phyloP scores from a whole-genome alignment of 768 basidiomycete species.

The Mrakia hoshinonis region DNA sequence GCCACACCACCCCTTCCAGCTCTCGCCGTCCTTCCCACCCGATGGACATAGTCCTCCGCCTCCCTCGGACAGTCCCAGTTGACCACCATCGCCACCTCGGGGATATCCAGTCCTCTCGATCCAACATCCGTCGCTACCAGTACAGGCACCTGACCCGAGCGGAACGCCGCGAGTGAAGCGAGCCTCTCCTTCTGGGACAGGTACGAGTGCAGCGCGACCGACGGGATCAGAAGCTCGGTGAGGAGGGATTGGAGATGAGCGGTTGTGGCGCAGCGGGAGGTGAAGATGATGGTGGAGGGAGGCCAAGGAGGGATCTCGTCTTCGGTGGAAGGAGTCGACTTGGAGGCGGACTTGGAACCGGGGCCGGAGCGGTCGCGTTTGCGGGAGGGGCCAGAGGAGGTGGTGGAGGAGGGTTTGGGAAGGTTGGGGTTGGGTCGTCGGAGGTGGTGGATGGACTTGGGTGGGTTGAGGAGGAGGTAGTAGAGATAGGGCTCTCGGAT shows the following conservation, averaged over 20 bases:
- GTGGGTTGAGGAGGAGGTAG: conserved; percentile 80
- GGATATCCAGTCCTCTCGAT: conserved; percentile 88
- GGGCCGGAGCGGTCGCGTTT: conserved; percentile 22
- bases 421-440: conserved; percentile 46
- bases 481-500: conserved; percentile 87
- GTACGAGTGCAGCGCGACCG: conserved; percentile 83
- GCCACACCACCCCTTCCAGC: conserved; percentile 82
- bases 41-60: conserved; percentile 88
- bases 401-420: conserved; percentile 10
- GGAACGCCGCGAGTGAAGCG: conserved; percentile 72
- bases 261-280: conserved; percentile 72
- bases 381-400: conserved; percentile 6
- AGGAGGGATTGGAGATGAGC: conserved; percentile 71
- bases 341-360: conserved; percentile 12
- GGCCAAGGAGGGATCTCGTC: conserved; percentile 55
- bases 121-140: conserved; percentile 93
- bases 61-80: conserved; percentile 88
- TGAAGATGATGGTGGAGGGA: conserved; percentile 72
- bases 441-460: conserved; percentile 60
- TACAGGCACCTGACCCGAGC: conserved; percentile 76
- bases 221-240: conserved; percentile 68
- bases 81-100: conserved; percentile 88
- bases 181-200: conserved; percentile 86
- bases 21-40: conserved; percentile 87
- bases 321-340: conserved; percentile 39